Percentiles rank a stretch among this genome's conserved stretches.
These are phyloP conservation scores for Voacanga thouarsii DNA, from an alignment of 257 asterid genomes.

Conservation along the genomic window DNA sequence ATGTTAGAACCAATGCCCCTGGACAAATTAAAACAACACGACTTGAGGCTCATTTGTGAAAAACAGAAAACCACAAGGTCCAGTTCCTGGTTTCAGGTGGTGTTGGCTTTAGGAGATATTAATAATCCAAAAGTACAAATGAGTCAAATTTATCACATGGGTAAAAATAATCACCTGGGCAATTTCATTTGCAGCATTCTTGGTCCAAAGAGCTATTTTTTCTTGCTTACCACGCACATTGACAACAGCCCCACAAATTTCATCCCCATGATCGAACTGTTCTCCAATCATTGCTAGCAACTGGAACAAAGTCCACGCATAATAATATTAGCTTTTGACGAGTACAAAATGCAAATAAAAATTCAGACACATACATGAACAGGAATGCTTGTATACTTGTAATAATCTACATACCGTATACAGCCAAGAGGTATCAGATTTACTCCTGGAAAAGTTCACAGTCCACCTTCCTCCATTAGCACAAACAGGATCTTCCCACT, in stretches of 20 bases:
- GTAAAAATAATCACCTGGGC: conserved; percentile 62
- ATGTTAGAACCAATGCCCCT: neutral
- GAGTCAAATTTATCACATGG: neutral
- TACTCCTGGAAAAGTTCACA: conserved; percentile 43
- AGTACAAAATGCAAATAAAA: neutral
- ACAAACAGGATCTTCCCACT: conserved; percentile 96
- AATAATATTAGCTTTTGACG: neutral
- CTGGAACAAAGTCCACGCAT: conserved; percentile 36
- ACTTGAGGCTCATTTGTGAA: neutral
- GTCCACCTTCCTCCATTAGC: conserved; percentile 98
- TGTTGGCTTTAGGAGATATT: neutral
- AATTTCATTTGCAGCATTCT: conserved; percentile 86
- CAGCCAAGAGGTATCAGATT: conserved; percentile 84
- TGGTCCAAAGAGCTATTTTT: conserved; percentile 81
- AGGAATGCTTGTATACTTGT: neutral
- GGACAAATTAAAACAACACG: neutral
- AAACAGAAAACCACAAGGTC: no score
- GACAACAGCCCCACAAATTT: conserved; percentile 96
- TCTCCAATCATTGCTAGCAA: conserved; percentile 96
- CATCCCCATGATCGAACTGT: conserved; percentile 91
- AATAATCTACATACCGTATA: conserved; percentile 53
- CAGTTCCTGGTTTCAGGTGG: neutral
- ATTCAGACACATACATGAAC: conserved; percentile 9
- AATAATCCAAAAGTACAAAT: no score
- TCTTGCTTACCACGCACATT: conserved; percentile 73